Base-by-base conservation (phyloP, 306 rosid genomes). In the Prinsepia uniflora region DNA sequence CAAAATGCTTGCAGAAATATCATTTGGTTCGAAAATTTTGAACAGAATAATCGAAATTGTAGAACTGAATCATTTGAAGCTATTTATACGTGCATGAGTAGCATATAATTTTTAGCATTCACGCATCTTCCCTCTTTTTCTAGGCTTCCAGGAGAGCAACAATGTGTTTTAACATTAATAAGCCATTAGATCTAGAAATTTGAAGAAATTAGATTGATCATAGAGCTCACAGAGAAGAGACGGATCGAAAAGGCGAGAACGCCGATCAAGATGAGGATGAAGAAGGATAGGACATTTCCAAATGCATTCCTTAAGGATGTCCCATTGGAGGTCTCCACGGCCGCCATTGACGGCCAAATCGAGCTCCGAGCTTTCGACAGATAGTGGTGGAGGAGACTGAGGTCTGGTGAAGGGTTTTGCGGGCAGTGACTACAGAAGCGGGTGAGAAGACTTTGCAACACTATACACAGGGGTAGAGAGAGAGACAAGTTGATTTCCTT, bases 231-330 rank as follows among this genome's bases (percentile, higher is more conserved):
- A 67, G 99, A 95, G 89, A 95, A 95, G 76, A 95, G 91, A 5
- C 99, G 96, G 87, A 95, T 95, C 84, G 99, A 95, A 84, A 95
- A 95, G 36, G 99, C 99, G 50, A 95, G 99, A 67, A 91, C 96
- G 19, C 99, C 99, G 84, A 95, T 91, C 81, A 95, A 80, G 77
- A 95, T 69, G 74, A 95, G 96, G 81, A 95, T 91, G 87, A 91
- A 79, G 84, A 91, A 73, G 15, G 96, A 84, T 65, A 95, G 89
- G 41, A 89, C 96, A 68, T 84, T 85, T 45, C 99, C 99, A 15
- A 89, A 89, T 54, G 99, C 99, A 59, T 89, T 75, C 72, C 99
- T 79, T 13, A 95, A 71, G 49, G 84, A 50, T 40, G 78, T 55
- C 2, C 56, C 92, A 17, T 58, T 81, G 44, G 87, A 78, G 80